phyloP scores from a whole-genome alignment of 345 rosid species.

The Chamaenerion angustifolium region DNA sequence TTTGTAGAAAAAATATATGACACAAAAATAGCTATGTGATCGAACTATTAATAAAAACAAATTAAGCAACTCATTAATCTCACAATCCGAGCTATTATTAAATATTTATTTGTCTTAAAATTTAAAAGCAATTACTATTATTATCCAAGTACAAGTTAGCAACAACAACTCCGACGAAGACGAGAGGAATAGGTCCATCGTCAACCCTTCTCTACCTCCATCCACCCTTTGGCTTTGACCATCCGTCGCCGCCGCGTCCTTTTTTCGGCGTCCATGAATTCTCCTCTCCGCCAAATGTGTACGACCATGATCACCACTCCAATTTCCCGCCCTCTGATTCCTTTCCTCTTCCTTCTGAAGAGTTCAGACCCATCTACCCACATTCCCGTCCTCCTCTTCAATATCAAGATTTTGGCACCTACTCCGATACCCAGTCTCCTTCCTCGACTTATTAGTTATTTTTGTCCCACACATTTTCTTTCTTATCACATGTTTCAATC shows the following conservation, averaged over 20 bases:
- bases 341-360: conserved; percentile 10
- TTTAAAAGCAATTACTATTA: too few relatives aligned
- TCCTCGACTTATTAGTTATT: conserved; percentile 19
- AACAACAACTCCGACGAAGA: conserved; percentile 20
- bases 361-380: background rate
- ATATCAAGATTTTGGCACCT: conserved; percentile 29
- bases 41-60: too few relatives aligned
- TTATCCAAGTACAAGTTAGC: too few relatives aligned
- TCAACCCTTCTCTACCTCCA: conserved; percentile 21
- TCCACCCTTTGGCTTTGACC: background rate
- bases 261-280: conserved; percentile 10
- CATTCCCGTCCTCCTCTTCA: conserved; percentile 18
- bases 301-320: conserved; percentile 7
- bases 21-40: too few relatives aligned
- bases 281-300: conserved; percentile 7
- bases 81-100: too few relatives aligned
- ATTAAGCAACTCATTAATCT: too few relatives aligned
- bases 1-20: too few relatives aligned
- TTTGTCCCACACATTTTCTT: background rate
- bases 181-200: background rate
- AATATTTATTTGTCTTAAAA: too few relatives aligned
- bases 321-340: conserved; percentile 3
- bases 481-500: background rate
- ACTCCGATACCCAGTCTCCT: conserved; percentile 12
- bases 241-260: conserved; percentile 17